phyloP scores from a whole-genome alignment of 192 early-diverging fungal species.

The Blastocladiella britannica region DNA sequence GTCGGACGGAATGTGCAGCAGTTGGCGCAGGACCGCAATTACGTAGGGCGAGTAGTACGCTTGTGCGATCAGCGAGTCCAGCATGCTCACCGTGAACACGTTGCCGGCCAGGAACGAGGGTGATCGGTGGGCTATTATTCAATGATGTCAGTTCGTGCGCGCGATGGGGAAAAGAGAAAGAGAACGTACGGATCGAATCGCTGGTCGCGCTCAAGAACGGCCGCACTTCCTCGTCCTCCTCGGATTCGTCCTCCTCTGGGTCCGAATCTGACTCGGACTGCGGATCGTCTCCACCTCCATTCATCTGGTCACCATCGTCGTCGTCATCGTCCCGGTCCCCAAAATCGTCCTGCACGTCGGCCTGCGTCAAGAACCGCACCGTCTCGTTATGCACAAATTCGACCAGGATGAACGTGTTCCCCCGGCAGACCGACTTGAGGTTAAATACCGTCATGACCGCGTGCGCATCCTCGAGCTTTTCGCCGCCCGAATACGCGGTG shows the following conservation, averaged over 20 bases:
- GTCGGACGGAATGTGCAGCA: too few relatives aligned
- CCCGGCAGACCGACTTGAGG: background rate
- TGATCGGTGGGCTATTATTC: background rate
- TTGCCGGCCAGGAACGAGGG: background rate
- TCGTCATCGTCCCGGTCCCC: too few relatives aligned
- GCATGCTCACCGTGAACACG: background rate
- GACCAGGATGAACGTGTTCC: background rate
- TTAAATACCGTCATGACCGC: background rate
- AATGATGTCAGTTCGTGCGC: too few relatives aligned
- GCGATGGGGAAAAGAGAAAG: too few relatives aligned
- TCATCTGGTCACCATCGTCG: too few relatives aligned
- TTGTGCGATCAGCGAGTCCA: background rate
- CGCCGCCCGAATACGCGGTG: too few relatives aligned
- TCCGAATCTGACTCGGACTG: too few relatives aligned
- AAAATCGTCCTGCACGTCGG: background rate
- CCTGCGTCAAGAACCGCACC: background rate
- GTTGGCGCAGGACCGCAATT: background rate
- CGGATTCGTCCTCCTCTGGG: too few relatives aligned
- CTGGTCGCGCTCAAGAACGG: too few relatives aligned
- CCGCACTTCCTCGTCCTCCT: too few relatives aligned
- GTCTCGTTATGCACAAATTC: background rate
- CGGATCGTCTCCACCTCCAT: too few relatives aligned
- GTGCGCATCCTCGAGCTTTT: background rate
- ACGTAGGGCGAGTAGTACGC: background rate
- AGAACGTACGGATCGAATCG: too few relatives aligned